phyloP scores from a whole-genome alignment of 129 eudicot species.

The Scalesia atractyloides region DNA sequence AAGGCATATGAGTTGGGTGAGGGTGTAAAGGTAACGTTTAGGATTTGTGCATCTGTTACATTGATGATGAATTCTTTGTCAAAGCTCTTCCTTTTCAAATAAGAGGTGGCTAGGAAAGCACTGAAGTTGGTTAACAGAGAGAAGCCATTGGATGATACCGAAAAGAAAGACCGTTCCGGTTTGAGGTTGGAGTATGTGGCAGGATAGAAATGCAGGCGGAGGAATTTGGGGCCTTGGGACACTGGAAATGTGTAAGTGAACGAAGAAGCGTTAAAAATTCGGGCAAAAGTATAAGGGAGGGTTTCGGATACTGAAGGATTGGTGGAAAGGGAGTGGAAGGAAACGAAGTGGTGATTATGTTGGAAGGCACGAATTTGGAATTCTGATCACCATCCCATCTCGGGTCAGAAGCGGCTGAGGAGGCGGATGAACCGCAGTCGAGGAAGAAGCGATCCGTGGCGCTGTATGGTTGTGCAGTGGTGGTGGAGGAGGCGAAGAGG shows the following conservation, averaged over 20 bases:
- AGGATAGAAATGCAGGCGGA: constrained; percentile 64
- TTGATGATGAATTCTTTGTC: constrained; percentile 41
- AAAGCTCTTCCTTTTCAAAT: background rate
- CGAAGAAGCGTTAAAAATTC: constrained; percentile 40
- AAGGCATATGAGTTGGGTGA: constrained; percentile 45
- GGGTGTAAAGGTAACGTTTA: constrained; percentile 49
- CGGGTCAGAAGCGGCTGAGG: background rate
- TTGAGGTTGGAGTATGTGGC: constrained; percentile 31
- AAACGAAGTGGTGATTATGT: constrained; percentile 8
- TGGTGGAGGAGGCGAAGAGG: too few relatives aligned
- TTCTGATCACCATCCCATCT: constrained; percentile 36
- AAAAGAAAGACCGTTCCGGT: constrained; percentile 28
- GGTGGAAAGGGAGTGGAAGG: background rate
- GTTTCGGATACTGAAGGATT: background rate
- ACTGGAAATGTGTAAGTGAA: constrained; percentile 53
- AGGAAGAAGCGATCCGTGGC: constrained; percentile 30
- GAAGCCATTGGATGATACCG: constrained; percentile 34
- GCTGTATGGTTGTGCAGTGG: constrained; percentile 24
- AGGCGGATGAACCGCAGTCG: constrained; percentile 33
- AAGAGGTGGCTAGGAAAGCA: constrained; percentile 35
- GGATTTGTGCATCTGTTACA: constrained; percentile 19
- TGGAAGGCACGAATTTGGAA: constrained; percentile 25
- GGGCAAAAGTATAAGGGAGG: constrained; percentile 44
- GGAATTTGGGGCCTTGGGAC: constrained; percentile 48
- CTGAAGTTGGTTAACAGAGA: constrained; percentile 51